Evolutionary conservation across 192 early-diverging fungal genomes (phyloP).

Genomic region (Oehlia diaphana): DNA sequence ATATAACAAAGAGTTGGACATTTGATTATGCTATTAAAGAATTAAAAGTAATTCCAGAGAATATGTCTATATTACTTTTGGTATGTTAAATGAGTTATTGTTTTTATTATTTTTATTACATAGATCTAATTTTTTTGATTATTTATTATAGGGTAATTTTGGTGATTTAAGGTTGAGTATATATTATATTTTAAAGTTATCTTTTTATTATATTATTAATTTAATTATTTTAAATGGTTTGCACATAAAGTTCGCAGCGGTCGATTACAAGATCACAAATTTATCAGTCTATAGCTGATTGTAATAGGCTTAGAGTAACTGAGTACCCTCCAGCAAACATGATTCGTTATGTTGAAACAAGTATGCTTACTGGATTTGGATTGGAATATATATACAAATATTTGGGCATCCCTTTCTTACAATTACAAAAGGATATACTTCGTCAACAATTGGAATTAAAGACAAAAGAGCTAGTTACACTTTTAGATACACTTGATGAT

Average conservation of each 20-base stretch:
- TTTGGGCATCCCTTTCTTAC: slow-evolving; percentile 57
- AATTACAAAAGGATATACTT: slow-evolving; percentile 55
- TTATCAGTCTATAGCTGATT: slow-evolving; percentile 17
- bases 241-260: not conserved
- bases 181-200: not conserved
- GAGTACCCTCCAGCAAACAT: slow-evolving; percentile 43
- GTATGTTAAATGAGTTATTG: slow-evolving; percentile 31
- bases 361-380: slow-evolving; percentile 53
- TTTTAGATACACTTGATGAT: slow-evolving; percentile 44
- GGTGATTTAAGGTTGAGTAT: slow-evolving; percentile 32
- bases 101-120: not conserved
- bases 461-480: slow-evolving; percentile 46
- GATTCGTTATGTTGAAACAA: slow-evolving; percentile 53
- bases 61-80: slow-evolving; percentile 50
- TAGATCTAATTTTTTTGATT: not conserved
- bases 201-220: slow-evolving; percentile 8
- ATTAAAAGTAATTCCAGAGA: slow-evolving; percentile 43
- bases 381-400: slow-evolving; percentile 56
- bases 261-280: not conserved
- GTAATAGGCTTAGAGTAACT: not conserved
- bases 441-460: slow-evolving; percentile 57
- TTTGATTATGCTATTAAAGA: slow-evolving; percentile 56
- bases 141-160: slow-evolving; percentile 40
- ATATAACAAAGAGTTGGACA: slow-evolving; percentile 62
- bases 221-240: slow-evolving; percentile 10